phyloP scores from a whole-genome alignment of 1,284 basidiomycete genomes.

The Mycena sp. region DNA sequence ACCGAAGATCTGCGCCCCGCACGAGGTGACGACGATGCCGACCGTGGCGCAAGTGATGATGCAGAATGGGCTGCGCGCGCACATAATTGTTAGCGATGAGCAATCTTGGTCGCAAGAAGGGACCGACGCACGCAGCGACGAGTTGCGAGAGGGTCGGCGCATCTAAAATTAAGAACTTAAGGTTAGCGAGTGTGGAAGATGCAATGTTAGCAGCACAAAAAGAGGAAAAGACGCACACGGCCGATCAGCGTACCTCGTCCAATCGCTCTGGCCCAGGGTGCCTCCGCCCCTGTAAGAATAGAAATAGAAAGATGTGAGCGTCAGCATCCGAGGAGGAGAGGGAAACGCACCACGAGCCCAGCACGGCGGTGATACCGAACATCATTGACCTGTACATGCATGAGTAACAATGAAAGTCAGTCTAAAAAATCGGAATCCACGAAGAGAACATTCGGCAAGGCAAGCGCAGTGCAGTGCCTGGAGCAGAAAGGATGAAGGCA shows the following conservation, averaged over 20 bases:
- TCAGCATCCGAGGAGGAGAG: not conserved
- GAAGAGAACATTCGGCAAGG: constrained; percentile 3
- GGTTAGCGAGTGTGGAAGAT: not conserved
- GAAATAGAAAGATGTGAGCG: not conserved
- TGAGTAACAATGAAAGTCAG: not conserved
- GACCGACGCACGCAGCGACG: constrained; percentile 25
- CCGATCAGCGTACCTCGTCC: constrained; percentile 33
- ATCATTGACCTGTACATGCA: constrained; percentile 17
- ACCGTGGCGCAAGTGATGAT: constrained; percentile 31
- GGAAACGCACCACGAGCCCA: constrained; percentile 20
- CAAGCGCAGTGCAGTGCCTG: constrained; percentile 6
- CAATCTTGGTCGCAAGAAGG: not conserved
- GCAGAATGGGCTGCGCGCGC: constrained; percentile 28
- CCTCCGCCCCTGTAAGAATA: constrained; percentile 29
- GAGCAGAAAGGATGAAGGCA: constrained; percentile 2
- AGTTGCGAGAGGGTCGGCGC: constrained; percentile 32
- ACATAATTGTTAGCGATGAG: not conserved
- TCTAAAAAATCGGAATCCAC: constrained; percentile 8
- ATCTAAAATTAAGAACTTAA: constrained; percentile 1
- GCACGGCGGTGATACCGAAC: constrained; percentile 28
- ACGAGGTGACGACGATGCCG: constrained; percentile 35
- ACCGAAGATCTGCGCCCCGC: constrained; percentile 33
- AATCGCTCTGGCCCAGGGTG: constrained; percentile 33
- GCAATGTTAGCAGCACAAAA: too few species aligned
- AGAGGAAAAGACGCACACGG: constrained; percentile 25